Conservation (phyloP, 805 yeast genomes). For the Metschnikowia rubicola region DNA sequence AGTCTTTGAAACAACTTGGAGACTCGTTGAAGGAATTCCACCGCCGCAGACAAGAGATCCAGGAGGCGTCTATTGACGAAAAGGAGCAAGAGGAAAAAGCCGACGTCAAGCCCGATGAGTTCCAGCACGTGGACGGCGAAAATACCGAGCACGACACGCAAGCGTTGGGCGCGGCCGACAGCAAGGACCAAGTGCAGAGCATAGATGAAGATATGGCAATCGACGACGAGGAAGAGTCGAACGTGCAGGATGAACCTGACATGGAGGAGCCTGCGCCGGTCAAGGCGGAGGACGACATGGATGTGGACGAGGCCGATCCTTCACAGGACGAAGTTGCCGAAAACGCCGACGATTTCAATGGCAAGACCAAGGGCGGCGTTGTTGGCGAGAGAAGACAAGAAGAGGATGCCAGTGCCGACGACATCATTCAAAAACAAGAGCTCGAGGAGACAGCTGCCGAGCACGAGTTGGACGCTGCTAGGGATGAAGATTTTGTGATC, state of each 20-base stretch:
- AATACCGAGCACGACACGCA: slow-evolving; percentile 79
- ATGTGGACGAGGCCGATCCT: slow-evolving; percentile 26
- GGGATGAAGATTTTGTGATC: slow-evolving; percentile 19
- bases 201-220: slow-evolving; percentile 80
- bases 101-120: slow-evolving; percentile 76
- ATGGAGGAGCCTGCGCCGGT: slow-evolving; percentile 26
- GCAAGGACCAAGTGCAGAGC: slow-evolving; percentile 67
- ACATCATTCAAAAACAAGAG: slow-evolving; percentile 16
- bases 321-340: slow-evolving; percentile 23
- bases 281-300: slow-evolving; percentile 27
- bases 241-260: slow-evolving; percentile 7
- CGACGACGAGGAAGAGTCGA: slow-evolving; percentile 56
- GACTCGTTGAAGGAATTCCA: slow-evolving; percentile 90
- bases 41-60: slow-evolving; percentile 83
- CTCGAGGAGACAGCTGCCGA: slow-evolving; percentile 13
- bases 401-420: slow-evolving; percentile 15
- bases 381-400: slow-evolving; percentile 44
- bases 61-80: slow-evolving; percentile 51
- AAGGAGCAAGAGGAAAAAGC: slow-evolving; percentile 55
- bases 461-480: slow-evolving; percentile 10
- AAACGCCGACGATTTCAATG: slow-evolving; percentile 42
- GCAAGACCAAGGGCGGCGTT: slow-evolving; percentile 48
- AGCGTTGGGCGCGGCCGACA: slow-evolving; percentile 84
- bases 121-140: slow-evolving; percentile 79
- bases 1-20: slow-evolving; percentile 83